These are phyloP conservation scores for Pezicula rhizophila DNA, from an alignment of 2,329 filamentous ascomycete species.

Conservation along the genomic window DNA sequence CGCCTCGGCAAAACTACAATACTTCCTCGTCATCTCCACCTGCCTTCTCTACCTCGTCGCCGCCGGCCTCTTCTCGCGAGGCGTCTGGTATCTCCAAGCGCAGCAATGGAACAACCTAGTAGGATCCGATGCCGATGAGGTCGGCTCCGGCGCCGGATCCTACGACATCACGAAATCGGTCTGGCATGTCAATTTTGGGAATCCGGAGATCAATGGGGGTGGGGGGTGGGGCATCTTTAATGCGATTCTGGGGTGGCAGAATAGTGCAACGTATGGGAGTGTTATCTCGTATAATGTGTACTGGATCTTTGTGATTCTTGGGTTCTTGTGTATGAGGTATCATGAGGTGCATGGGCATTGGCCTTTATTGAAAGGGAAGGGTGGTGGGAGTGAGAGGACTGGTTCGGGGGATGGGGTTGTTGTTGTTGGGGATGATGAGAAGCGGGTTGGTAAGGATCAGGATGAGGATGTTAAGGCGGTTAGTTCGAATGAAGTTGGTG, in stretches of 20 bases:
- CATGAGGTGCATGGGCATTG: constrained; percentile 40
- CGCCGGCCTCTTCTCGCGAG: constrained; percentile 70
- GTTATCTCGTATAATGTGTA: constrained; percentile 81
- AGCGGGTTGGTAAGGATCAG: too few species aligned
- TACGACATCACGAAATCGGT: constrained; percentile 71
- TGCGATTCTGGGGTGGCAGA: constrained; percentile 75
- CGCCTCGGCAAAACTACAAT: constrained; percentile 56
- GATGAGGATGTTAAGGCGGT: too few species aligned
- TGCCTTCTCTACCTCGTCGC: constrained; percentile 77
- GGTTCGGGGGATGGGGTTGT: too few species aligned
- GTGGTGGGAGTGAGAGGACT: too few species aligned
- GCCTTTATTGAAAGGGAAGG: neutral
- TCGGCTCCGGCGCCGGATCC: constrained; percentile 60
- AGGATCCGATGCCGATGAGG: constrained; percentile 48
- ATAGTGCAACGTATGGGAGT: constrained; percentile 80
- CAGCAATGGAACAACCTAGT: constrained; percentile 48
- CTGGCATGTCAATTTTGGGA: constrained; percentile 84
- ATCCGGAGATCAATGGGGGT: constrained; percentile 60
- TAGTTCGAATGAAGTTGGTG: too few species aligned
- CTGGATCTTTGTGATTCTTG: constrained; percentile 66
- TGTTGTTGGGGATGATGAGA: too few species aligned
- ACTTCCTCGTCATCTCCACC: constrained; percentile 72
- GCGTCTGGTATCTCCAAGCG: constrained; percentile 66
- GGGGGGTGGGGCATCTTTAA: constrained; percentile 82
- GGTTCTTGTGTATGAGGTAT: constrained; percentile 58